Evolutionary conservation across 371 early-diverging fungal genomes (phyloP).

Genomic region (Mucor sp.): DNA sequence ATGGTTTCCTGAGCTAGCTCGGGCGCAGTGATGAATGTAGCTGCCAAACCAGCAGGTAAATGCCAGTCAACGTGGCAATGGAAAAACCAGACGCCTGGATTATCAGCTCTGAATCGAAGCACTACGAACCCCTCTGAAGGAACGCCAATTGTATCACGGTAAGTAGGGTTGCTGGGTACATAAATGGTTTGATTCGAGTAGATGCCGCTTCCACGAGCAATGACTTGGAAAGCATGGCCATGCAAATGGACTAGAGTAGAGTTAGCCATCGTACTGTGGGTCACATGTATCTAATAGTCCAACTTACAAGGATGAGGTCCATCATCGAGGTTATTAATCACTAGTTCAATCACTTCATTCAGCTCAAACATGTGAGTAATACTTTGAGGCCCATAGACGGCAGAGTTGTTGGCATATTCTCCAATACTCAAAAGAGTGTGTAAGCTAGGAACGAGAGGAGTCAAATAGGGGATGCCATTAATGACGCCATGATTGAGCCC

Average conservation of each 20-base stretch:
- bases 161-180: conserved; percentile 48
- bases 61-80: conserved; percentile 31
- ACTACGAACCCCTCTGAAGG: conserved; percentile 58
- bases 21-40: conserved; percentile 68
- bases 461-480: conserved; percentile 70
- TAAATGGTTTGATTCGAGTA: conserved; percentile 5
- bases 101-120: conserved; percentile 64
- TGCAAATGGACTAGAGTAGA: conserved; percentile 62
- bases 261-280: background rate
- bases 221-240: conserved; percentile 75
- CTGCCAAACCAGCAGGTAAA: conserved; percentile 44
- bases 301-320: conserved; percentile 44
- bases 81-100: conserved; percentile 71
- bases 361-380: conserved; percentile 52
- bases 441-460: conserved; percentile 69
- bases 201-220: conserved; percentile 40
- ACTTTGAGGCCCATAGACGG: conserved; percentile 68
- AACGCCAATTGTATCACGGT: conserved; percentile 66
- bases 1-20: conserved; percentile 26
- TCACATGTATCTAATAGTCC: background rate
- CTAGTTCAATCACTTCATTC: conserved; percentile 46
- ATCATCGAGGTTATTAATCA: conserved; percentile 63
- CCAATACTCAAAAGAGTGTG: conserved; percentile 62
- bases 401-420: conserved; percentile 38
- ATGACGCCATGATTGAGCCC: conserved; percentile 79